A percentile compares a stretch with the other conserved stretches of the same genome.
Conservation (phyloP, 2,329 filamentous ascomycete genomes). For the Orbilia oligospora region DNA sequence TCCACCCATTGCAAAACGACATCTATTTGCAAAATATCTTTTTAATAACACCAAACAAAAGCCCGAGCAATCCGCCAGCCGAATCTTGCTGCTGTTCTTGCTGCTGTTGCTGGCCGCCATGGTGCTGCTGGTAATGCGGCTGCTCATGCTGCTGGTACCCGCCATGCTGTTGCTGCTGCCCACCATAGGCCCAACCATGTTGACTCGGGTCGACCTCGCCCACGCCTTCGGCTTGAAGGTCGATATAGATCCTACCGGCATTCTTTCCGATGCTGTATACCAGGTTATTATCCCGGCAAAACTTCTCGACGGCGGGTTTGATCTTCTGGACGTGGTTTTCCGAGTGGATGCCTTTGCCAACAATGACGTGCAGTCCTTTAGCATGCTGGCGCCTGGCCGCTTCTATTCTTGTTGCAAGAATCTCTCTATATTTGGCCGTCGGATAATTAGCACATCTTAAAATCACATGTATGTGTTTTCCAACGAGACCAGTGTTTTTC, state of each 20-base stretch:
- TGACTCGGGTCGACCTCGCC: constrained; percentile 65
- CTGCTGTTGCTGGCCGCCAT: constrained; percentile 58
- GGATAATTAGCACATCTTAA: not conserved
- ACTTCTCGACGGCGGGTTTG: constrained; percentile 91
- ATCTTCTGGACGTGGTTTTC: constrained; percentile 88
- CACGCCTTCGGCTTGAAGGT: constrained; percentile 75
- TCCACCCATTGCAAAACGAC: not conserved
- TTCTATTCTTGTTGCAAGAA: constrained; percentile 86
- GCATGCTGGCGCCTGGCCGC: constrained; percentile 81
- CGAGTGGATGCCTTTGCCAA: constrained; percentile 94
- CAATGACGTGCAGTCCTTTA: constrained; percentile 91
- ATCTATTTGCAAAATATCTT: constrained; percentile 55
- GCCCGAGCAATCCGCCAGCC: constrained; percentile 31
- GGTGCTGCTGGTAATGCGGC: constrained; percentile 68
- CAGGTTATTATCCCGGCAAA: constrained; percentile 86
- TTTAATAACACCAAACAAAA: constrained; percentile 50
- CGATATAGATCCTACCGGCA: constrained; percentile 87
- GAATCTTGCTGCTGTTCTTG: constrained; percentile 65
- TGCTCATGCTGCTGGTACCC: constrained; percentile 67
- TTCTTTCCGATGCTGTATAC: constrained; percentile 90
- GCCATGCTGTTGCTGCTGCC: constrained; percentile 63
- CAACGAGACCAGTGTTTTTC: no score
- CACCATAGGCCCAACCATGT: constrained; percentile 66
- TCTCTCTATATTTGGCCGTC: constrained; percentile 69
- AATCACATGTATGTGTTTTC: not conserved